Percentiles rank a stretch among this genome's conserved stretches.
Evolutionary conservation across 2,329 filamentous ascomycete genomes (phyloP).

Genomic region (Chrysoporthe puriensis): DNA sequence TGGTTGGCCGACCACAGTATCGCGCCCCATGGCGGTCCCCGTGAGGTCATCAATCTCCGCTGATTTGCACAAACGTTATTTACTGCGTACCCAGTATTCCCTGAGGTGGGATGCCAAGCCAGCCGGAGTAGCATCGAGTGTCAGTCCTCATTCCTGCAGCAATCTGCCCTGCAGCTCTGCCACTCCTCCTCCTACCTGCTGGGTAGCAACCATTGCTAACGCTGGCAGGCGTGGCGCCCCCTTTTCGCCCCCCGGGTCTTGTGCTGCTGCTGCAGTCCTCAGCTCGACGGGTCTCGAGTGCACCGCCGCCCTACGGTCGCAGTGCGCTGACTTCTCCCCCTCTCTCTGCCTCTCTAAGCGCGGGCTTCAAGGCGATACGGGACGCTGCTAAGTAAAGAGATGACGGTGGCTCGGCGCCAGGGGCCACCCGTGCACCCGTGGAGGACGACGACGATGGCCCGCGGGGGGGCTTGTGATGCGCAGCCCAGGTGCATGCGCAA

Average conservation of each 20-base stretch:
- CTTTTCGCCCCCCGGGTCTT: background rate
- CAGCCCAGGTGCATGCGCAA: background rate
- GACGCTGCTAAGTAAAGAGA: background rate
- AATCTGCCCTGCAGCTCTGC: background rate
- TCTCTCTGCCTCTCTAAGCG: too few relatives aligned
- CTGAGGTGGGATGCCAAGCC: slow-evolving; percentile 4
- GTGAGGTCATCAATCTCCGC: slow-evolving; percentile 8
- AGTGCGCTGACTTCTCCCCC: background rate
- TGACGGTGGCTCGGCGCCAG: background rate
- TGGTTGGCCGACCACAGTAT: background rate
- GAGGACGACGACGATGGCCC: background rate
- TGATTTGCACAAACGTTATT: slow-evolving; percentile 1
- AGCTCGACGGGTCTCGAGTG: background rate
- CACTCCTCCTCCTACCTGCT: background rate
- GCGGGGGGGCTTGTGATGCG: background rate
- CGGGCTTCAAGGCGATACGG: background rate
- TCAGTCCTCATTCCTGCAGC: slow-evolving; percentile 3
- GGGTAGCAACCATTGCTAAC: background rate
- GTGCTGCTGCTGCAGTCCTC: background rate
- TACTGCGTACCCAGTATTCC: background rate
- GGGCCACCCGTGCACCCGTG: background rate
- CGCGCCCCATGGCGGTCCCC: background rate
- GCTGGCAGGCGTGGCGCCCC: too few relatives aligned
- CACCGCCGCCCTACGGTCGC: background rate
- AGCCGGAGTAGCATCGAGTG: background rate